These are phyloP conservation scores for Candolleomyces efflorescens DNA, from an alignment of 768 basidiomycete species.

Conservation along the genomic window DNA sequence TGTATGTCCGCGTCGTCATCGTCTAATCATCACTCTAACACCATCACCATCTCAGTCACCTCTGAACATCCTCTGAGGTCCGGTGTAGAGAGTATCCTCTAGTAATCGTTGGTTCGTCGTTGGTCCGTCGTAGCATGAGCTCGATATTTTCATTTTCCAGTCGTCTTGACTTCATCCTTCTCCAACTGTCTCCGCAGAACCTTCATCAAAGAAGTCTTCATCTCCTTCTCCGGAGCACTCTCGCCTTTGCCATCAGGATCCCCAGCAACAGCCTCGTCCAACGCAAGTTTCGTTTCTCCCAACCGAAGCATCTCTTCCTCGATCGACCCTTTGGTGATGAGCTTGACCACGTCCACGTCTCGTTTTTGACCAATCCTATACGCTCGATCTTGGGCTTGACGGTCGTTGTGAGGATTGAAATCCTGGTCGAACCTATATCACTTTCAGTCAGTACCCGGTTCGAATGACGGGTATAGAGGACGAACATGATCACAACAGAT, in stretches of 20 bases:
- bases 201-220: conserved; percentile 85
- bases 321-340: conserved; percentile 88
- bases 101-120: too few relatives aligned
- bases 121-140: too few relatives aligned
- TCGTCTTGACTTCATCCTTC: conserved; percentile 35
- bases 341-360: conserved; percentile 91
- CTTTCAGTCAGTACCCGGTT: neutral
- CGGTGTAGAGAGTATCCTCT: too few relatives aligned
- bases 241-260: conserved; percentile 59
- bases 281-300: conserved; percentile 83
- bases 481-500: conserved; percentile 89
- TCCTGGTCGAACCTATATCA: conserved; percentile 85
- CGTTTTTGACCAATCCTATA: conserved; percentile 96
- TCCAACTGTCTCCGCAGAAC: conserved; percentile 81
- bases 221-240: conserved; percentile 68
- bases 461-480: conserved; percentile 6
- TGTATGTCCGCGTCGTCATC: too few relatives aligned
- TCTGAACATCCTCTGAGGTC: too few relatives aligned
- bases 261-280: conserved; percentile 94
- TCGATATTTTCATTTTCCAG: neutral
- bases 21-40: neutral
- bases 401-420: conserved; percentile 97
- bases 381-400: conserved; percentile 95
- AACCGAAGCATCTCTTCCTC: conserved; percentile 95
- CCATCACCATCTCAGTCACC: too few relatives aligned